Conservation (phyloP, 345 rosid species). For the Eucalyptus decipiens region DNA sequence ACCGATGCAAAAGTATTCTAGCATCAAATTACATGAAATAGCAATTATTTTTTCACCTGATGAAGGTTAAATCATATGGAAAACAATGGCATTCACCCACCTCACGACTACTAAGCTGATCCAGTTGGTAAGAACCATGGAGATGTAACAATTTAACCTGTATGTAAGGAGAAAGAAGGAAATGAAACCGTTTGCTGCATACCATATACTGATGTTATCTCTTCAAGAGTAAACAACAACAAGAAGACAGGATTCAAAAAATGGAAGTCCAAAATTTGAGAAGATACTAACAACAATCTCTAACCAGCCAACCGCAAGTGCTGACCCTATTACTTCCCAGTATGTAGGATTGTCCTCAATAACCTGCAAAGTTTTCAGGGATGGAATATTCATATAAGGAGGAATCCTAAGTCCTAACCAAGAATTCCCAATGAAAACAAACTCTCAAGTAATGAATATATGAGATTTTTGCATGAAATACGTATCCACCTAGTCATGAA, state of each 20-base stretch:
- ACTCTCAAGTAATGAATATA: not conserved
- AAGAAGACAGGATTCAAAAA: not conserved
- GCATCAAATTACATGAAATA: not conserved
- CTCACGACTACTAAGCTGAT: constrained; percentile 86
- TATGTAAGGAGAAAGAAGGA: not conserved
- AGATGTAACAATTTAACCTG: constrained; percentile 85
- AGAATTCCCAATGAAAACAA: not conserved
- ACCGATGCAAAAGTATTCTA: not conserved
- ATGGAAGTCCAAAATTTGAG: not conserved
- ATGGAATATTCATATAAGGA: not conserved
- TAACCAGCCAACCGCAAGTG: constrained; percentile 86
- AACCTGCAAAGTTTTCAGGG: constrained; percentile 25
- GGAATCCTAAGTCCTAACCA: not conserved
- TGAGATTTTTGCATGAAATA: not conserved
- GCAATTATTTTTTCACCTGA: not conserved
- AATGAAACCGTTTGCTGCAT: not conserved
- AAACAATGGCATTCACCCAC: constrained; percentile 20
- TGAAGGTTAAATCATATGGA: not conserved
- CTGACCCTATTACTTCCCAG: constrained; percentile 82
- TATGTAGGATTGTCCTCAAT: constrained; percentile 69
- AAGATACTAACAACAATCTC: constrained; percentile 62
- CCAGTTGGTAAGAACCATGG: constrained; percentile 88
- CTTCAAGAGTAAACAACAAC: not conserved
- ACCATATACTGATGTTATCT: not conserved
- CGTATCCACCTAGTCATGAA: not conserved